Conservation (phyloP, 306 rosid genomes). For the Prunus campanulata region DNA sequence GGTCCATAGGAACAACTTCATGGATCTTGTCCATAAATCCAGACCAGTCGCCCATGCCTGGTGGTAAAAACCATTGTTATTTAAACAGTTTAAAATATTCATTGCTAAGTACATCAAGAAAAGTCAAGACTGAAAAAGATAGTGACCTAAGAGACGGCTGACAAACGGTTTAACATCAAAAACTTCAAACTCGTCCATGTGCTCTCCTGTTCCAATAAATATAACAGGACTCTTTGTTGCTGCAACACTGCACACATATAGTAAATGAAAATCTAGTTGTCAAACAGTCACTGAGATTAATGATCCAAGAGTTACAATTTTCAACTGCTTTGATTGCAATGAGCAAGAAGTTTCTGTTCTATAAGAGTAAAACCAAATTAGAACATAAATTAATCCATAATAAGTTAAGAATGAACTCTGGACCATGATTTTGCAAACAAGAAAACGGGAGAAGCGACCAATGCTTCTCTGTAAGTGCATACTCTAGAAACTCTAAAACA, state of each 20-base stretch:
- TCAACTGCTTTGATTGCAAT: not conserved
- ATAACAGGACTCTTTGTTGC: conserved; percentile 95
- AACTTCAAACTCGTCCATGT: conserved; percentile 92
- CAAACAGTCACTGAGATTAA: not conserved
- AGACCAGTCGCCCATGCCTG: conserved; percentile 93
- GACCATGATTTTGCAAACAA: not conserved
- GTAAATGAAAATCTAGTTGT: not conserved
- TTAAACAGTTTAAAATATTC: not conserved
- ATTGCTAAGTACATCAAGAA: not conserved
- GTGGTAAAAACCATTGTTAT: not conserved
- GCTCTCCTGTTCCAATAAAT: conserved; percentile 91
- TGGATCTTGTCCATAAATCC: conserved; percentile 94
- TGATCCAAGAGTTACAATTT: not conserved
- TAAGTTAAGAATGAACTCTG: not conserved
- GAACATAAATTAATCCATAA: not conserved
- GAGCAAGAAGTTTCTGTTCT: not conserved
- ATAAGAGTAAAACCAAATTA: not conserved
- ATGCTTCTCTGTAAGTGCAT: not conserved
- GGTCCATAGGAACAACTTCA: conserved; percentile 93
- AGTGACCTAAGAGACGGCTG: conserved; percentile 58
- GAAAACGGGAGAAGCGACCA: not conserved
- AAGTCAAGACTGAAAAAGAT: not conserved
- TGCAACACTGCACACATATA: conserved; percentile 40
- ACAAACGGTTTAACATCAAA: conserved; percentile 91
- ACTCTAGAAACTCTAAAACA: not conserved